Conservation (phyloP, 768 basidiomycete species). For the Tulasnella sp. region DNA sequence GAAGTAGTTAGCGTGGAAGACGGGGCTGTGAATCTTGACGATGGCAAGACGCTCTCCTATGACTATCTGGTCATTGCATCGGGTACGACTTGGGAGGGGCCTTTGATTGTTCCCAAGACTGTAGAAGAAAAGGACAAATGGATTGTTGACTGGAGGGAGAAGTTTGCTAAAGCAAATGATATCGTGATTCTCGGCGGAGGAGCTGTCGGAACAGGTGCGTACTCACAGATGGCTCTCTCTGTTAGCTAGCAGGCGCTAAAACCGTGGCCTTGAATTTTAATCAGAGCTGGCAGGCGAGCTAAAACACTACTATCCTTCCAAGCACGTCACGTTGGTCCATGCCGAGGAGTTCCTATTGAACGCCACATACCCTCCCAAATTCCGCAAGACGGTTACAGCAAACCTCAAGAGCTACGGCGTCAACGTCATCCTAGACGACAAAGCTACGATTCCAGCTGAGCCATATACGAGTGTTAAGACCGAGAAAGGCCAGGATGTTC, state of each 20-base stretch:
- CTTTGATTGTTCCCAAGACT: slow-evolving; percentile 38
- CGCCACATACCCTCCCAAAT: slow-evolving; percentile 24
- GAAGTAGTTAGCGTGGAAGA: slow-evolving; percentile 23
- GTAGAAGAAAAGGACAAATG: slow-evolving; percentile 29
- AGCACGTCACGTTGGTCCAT: slow-evolving; percentile 24
- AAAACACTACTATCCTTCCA: slow-evolving; percentile 22
- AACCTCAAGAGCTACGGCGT: slow-evolving; percentile 19
- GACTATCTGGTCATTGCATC: slow-evolving; percentile 52
- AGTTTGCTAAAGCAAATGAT: slow-evolving; percentile 20
- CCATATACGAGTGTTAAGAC: slow-evolving; percentile 22
- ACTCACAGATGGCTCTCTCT: not conserved
- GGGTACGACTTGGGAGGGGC: slow-evolving; percentile 49
- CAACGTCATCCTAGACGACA: slow-evolving; percentile 23
- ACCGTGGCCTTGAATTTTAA: not conserved
- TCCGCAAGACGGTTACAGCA: slow-evolving; percentile 20
- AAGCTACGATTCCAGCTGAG: slow-evolving; percentile 1
- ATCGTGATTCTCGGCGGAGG: slow-evolving; percentile 24
- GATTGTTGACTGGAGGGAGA: slow-evolving; percentile 25
- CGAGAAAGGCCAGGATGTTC: slow-evolving; percentile 23
- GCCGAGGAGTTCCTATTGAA: slow-evolving; percentile 21
- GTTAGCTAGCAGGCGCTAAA: not conserved
- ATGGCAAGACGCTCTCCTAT: slow-evolving; percentile 46
- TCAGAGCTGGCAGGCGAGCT: slow-evolving; percentile 25
- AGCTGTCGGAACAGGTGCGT: slow-evolving; percentile 23
- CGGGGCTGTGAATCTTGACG: slow-evolving; percentile 45